Percentiles rank a stretch among this genome's conserved stretches.
These are phyloP conservation scores for Aspergillus melleus DNA, from an alignment of 2,329 filamentous ascomycete genomes.

Conservation along the genomic window DNA sequence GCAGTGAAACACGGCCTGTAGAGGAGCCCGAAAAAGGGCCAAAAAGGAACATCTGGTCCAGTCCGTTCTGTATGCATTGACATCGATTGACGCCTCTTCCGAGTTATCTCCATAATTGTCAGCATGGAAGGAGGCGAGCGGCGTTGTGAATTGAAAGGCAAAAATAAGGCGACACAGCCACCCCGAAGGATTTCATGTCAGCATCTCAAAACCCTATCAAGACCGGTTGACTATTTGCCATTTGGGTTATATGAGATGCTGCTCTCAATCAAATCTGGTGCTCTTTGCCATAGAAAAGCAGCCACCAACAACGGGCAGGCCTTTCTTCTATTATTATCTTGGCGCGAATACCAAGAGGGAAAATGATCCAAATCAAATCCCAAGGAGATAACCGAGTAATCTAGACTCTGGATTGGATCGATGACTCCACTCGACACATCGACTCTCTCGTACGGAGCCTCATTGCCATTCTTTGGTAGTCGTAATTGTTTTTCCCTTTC, in stretches of 20 bases:
- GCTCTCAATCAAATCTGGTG: not conserved
- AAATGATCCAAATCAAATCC: not conserved
- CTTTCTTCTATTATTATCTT: not conserved
- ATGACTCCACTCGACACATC: not conserved
- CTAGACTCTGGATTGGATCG: not conserved
- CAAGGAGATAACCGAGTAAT: not conserved
- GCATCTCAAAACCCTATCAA: not conserved
- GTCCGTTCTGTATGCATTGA: not conserved
- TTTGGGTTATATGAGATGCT: not conserved
- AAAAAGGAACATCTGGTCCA: not conserved
- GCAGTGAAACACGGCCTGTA: not conserved
- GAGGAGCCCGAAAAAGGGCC: not conserved
- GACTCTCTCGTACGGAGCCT: not conserved
- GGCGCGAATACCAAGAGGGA: not conserved
- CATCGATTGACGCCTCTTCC: not conserved
- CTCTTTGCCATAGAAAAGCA: not conserved
- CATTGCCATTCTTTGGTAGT: not conserved
- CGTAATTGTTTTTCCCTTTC: not conserved
- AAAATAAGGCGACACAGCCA: slow-evolving; percentile 13
- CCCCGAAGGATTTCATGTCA: slow-evolving; percentile 9
- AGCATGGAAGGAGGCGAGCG: slow-evolving; percentile 5
- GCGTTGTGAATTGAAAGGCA: not conserved
- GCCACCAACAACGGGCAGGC: not conserved
- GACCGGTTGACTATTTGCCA: not conserved
- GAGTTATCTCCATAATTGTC: not conserved